Percentiles rank a stretch among this genome's conserved stretches.
Evolutionary conservation across 2,329 filamentous ascomycete species (phyloP).

Genomic region (Didymella keratinophila): DNA sequence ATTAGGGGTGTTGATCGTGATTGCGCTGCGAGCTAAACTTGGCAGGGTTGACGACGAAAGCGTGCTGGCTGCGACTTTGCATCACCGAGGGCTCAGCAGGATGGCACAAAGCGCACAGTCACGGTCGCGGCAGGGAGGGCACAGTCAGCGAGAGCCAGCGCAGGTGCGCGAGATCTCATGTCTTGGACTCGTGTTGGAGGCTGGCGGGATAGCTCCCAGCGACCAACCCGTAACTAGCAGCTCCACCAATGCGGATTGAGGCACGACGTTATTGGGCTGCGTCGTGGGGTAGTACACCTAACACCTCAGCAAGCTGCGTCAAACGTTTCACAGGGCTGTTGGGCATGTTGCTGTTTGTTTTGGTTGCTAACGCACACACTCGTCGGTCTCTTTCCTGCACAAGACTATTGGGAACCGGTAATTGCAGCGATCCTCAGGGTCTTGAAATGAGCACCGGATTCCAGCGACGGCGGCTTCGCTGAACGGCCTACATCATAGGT

Average conservation of each 20-base stretch:
- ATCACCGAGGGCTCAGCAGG: constrained; percentile 17
- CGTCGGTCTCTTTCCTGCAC: not conserved
- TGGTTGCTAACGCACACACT: not conserved
- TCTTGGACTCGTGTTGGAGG: constrained; percentile 20
- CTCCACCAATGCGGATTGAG: constrained; percentile 15
- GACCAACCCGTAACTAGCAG: constrained; percentile 11
- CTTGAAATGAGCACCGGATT: constrained; percentile 1
- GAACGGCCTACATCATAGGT: constrained; percentile 17
- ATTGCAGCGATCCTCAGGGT: constrained; percentile 13
- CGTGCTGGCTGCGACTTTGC: constrained; percentile 20
- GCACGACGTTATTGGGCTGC: constrained; percentile 12
- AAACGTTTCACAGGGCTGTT: constrained; percentile 14
- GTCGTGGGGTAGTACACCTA: constrained; percentile 17
- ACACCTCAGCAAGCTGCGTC: constrained; percentile 12
- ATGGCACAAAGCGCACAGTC: constrained; percentile 8
- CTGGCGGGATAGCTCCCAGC: constrained; percentile 19
- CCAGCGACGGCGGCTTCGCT: constrained; percentile 6
- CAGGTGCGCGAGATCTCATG: constrained; percentile 11
- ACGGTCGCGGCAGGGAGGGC: constrained; percentile 5
- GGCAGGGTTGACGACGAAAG: constrained; percentile 19
- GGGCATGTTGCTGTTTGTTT: not conserved
- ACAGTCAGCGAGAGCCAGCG: constrained; percentile 7
- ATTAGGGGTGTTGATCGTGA: constrained; percentile 27
- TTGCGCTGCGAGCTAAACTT: constrained; percentile 21
- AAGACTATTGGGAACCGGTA: not conserved